phyloP scores from a whole-genome alignment of 2,329 filamentous ascomycete genomes.

The Penicillium hesseltinei region DNA sequence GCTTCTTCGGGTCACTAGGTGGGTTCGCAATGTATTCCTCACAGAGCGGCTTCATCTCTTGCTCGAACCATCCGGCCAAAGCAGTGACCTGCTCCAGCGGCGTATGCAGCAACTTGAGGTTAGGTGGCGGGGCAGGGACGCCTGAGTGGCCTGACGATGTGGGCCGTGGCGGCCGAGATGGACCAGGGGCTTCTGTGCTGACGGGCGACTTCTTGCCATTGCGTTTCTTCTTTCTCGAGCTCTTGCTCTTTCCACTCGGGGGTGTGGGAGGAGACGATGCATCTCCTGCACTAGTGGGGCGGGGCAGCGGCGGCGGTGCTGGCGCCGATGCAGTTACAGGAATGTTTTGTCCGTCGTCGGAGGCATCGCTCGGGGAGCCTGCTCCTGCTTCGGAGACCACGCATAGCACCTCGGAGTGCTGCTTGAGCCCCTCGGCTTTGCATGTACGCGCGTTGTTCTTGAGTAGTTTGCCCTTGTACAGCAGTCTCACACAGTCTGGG shows the following conservation, averaged over 20 bases:
- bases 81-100: conserved; percentile 41
- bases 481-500: conserved; percentile 41
- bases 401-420: conserved; percentile 48
- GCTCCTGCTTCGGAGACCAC: conserved; percentile 44
- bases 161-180: conserved; percentile 20
- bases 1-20: conserved; percentile 40
- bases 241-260: conserved; percentile 20
- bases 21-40: conserved; percentile 40
- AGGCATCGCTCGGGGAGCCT: conserved; percentile 33
- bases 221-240: conserved; percentile 27
- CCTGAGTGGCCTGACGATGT: conserved; percentile 14
- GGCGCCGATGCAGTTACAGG: conserved; percentile 3
- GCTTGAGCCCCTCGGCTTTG: conserved; percentile 47
- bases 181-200: conserved; percentile 10
- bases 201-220: conserved; percentile 20
- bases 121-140: conserved; percentile 34
- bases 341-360: conserved; percentile 24
- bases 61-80: conserved; percentile 38
- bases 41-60: conserved; percentile 39
- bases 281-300: conserved; percentile 20
- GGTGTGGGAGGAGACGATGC: conserved; percentile 16
- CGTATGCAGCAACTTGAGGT: conserved; percentile 31
- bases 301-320: background rate
- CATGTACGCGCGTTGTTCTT: conserved; percentile 42
- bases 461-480: conserved; percentile 49